A percentile compares a stretch with the other conserved stretches of the same genome.
phyloP scores from a whole-genome alignment of 2,329 filamentous ascomycete genomes.

The Onygenales sp. region DNA sequence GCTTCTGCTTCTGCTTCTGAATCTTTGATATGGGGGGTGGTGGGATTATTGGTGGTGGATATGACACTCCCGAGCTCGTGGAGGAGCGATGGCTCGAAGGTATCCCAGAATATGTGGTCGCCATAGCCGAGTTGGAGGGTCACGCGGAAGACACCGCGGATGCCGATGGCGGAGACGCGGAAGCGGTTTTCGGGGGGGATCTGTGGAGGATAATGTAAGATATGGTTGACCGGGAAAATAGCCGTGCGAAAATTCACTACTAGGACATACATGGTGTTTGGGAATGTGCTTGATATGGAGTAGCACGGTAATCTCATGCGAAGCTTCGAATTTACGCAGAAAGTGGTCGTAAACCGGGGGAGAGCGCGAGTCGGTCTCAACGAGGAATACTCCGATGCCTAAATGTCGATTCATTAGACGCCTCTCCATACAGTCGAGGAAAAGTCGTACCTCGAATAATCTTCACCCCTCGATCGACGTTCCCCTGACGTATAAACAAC shows the following conservation, averaged over 20 bases:
- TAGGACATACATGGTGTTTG: constrained; percentile 7
- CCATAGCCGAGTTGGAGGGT: constrained; percentile 11
- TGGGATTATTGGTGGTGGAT: neutral
- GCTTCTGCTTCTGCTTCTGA: too few relatives aligned
- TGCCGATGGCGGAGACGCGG: constrained; percentile 23
- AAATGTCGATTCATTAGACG: constrained; percentile 33
- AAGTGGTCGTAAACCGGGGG: constrained; percentile 65
- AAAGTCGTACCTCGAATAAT: constrained; percentile 9
- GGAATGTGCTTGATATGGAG: constrained; percentile 49
- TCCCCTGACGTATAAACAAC: constrained; percentile 9
- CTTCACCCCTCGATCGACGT: constrained; percentile 8
- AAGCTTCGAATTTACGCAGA: constrained; percentile 57
- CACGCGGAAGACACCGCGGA: constrained; percentile 7
- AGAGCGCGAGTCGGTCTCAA: constrained; percentile 59
- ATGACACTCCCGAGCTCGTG: constrained; percentile 5
- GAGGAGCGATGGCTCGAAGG: constrained; percentile 8
- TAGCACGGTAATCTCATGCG: constrained; percentile 61
- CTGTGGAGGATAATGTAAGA: neutral
- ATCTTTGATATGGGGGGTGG: neutral
- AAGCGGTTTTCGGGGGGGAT: constrained; percentile 45
- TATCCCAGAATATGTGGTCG: constrained; percentile 7
- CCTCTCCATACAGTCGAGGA: constrained; percentile 31
- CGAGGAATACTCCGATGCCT: constrained; percentile 65
- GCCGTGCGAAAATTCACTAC: constrained; percentile 32
- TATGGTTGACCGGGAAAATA: neutral